These are phyloP conservation scores for Yamadazyma blattariae DNA, from an alignment of 1,139 yeast genomes.

Conservation along the genomic window DNA sequence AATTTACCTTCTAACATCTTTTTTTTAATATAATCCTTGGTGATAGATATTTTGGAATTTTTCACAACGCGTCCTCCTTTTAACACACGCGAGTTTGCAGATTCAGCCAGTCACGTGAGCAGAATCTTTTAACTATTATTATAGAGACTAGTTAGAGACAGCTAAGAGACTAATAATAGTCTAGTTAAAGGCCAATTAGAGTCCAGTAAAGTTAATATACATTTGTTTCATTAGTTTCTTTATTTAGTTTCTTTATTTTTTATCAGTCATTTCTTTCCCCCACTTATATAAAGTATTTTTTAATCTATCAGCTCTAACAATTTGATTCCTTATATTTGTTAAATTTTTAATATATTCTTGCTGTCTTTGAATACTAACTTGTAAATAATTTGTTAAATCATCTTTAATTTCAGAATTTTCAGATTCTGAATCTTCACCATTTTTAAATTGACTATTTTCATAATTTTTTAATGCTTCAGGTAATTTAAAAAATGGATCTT, in stretches of 20 bases:
- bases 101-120: not conserved
- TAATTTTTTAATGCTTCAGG: constrained; percentile 35
- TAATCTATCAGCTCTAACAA: constrained; percentile 74
- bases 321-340: constrained; percentile 65
- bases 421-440: constrained; percentile 19
- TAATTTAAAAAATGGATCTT: constrained; percentile 39
- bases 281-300: constrained; percentile 68
- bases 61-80: not conserved
- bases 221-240: too few species aligned
- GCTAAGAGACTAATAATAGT: too few species aligned
- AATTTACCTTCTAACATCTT: constrained; percentile 95
- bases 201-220: too few species aligned
- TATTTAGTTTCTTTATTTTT: constrained; percentile 26
- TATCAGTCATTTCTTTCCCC: constrained; percentile 85
- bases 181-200: too few species aligned
- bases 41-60: too few species aligned
- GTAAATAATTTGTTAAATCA: constrained; percentile 43
- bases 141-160: too few species aligned
- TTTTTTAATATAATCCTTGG: not conserved
- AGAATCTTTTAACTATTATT: too few species aligned
- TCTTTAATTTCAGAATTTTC: constrained; percentile 29
- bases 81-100: too few species aligned
- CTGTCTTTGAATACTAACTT: constrained; percentile 71
- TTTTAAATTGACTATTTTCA: constrained; percentile 28
- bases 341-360: constrained; percentile 86